phyloP scores from a whole-genome alignment of 345 rosid species.

The Hypericum androsaemum region DNA sequence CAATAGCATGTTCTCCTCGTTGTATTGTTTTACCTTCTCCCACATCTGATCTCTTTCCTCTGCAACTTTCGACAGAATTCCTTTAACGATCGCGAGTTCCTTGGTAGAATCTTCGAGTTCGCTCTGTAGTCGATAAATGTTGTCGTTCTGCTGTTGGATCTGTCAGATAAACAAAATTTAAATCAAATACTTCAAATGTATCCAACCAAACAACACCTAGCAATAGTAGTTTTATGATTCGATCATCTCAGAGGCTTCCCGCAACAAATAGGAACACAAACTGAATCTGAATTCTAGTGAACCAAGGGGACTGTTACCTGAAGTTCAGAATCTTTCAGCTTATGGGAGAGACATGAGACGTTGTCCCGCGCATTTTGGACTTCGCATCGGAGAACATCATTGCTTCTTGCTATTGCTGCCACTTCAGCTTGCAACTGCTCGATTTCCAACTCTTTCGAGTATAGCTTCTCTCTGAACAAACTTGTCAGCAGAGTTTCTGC shows the following conservation, averaged over 20 bases:
- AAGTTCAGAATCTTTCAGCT: slow-evolving; percentile 65
- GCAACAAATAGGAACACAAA: too few species aligned
- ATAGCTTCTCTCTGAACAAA: slow-evolving; percentile 74
- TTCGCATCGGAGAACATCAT: slow-evolving; percentile 64
- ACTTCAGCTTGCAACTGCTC: slow-evolving; percentile 82
- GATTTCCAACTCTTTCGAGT: slow-evolving; percentile 70
- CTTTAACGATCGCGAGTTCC: slow-evolving; percentile 37
- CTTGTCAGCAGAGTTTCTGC: slow-evolving; percentile 67
- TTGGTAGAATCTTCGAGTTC: slow-evolving; percentile 57
- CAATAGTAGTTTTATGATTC: too few species aligned
- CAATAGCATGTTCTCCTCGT: slow-evolving; percentile 78
- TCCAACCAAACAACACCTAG: too few species aligned
- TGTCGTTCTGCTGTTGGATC: slow-evolving; percentile 79
- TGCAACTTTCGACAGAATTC: slow-evolving; percentile 56
- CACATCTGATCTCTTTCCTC: slow-evolving; percentile 78
- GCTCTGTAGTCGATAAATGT: slow-evolving; percentile 31
- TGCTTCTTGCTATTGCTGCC: slow-evolving; percentile 73
- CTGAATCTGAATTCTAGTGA: too few species aligned
- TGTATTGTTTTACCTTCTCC: slow-evolving; percentile 68
- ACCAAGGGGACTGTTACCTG: slow-evolving; percentile 37
- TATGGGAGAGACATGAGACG: slow-evolving; percentile 55
- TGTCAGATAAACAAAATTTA: slow-evolving; percentile 15
- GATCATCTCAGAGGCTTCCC: too few species aligned
- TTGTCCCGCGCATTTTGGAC: slow-evolving; percentile 59
- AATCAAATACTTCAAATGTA: too few species aligned